Evolutionary conservation across 768 basidiomycete species (phyloP).

Genomic region (Jaapia argillacea): DNA sequence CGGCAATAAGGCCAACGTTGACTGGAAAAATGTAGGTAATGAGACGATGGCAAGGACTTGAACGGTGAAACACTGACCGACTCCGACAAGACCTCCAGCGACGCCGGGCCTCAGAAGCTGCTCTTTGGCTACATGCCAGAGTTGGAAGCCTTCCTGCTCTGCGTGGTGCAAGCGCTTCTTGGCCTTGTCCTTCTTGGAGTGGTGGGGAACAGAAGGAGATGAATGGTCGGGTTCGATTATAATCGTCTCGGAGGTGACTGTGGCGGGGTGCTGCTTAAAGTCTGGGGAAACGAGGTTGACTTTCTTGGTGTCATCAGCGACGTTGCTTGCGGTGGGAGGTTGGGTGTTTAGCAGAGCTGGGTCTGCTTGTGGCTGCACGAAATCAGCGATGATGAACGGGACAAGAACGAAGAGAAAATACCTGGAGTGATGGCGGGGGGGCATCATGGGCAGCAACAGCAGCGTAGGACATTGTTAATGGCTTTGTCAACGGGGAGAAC

Average conservation of each 20-base stretch:
- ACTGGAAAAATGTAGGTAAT: constrained; percentile 26
- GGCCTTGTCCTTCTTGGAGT: constrained; percentile 12
- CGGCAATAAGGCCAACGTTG: constrained; percentile 60
- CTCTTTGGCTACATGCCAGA: constrained; percentile 42
- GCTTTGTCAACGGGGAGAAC: no score
- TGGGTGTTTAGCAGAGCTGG: constrained; percentile 47
- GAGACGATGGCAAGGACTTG: neutral
- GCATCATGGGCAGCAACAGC: constrained; percentile 52
- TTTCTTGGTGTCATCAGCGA: constrained; percentile 41
- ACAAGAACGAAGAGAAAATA: constrained; percentile 12
- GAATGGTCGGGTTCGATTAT: neutral
- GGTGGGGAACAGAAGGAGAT: neutral
- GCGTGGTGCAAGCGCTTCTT: constrained; percentile 30
- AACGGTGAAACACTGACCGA: constrained; percentile 35
- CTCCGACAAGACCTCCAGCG: constrained; percentile 61
- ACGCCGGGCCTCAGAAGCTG: constrained; percentile 56
- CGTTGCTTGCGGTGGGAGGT: constrained; percentile 24
- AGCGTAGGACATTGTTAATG: constrained; percentile 59
- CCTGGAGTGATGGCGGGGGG: constrained; percentile 36
- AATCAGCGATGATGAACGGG: neutral
- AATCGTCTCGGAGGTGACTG: constrained; percentile 18
- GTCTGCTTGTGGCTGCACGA: constrained; percentile 50
- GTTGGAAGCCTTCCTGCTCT: constrained; percentile 40
- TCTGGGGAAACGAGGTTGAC: constrained; percentile 43
- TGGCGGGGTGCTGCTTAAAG: constrained; percentile 36